Evolutionary conservation across 257 asterid species (phyloP).

Genomic region (Ophiorrhiza pumila): DNA sequence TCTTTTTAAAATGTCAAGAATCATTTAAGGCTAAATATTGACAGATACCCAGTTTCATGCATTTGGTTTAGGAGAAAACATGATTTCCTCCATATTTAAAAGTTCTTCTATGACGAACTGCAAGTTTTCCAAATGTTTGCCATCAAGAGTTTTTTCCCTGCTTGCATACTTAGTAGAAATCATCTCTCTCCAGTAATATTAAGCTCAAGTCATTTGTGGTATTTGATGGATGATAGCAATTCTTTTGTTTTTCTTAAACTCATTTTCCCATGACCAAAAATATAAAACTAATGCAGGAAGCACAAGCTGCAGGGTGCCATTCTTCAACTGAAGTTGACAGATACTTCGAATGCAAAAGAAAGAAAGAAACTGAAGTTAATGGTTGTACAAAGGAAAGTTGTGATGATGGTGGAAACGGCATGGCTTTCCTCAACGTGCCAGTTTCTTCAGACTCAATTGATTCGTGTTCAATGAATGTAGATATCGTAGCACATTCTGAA

Average conservation of each 20-base stretch:
- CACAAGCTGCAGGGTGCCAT: conserved; percentile 72
- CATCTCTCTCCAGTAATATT: not conserved
- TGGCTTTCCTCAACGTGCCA: conserved; percentile 42
- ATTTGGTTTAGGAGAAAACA: not conserved
- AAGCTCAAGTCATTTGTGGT: not conserved
- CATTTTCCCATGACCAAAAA: not conserved
- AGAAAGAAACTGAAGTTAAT: conserved; percentile 46
- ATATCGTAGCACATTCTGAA: conserved; percentile 40
- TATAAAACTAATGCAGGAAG: conserved; percentile 52
- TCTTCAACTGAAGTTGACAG: conserved; percentile 66
- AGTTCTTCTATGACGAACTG: not conserved
- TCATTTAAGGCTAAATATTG: not conserved
- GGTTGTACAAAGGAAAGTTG: conserved; percentile 43
- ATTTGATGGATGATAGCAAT: not conserved
- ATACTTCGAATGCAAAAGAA: conserved; percentile 57
- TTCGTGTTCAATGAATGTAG: conserved; percentile 44
- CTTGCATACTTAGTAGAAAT: not conserved
- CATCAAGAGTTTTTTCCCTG: not conserved
- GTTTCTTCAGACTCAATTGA: conserved; percentile 54
- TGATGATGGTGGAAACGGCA: conserved; percentile 55
- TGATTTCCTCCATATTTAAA: not conserved
- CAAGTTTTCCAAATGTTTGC: not conserved
- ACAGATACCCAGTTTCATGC: not conserved
- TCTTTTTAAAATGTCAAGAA: no score
- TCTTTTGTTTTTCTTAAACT: not conserved